Conservation (phyloP, 2,329 filamentous ascomycete genomes). For the Paramyrothecium sp. region DNA sequence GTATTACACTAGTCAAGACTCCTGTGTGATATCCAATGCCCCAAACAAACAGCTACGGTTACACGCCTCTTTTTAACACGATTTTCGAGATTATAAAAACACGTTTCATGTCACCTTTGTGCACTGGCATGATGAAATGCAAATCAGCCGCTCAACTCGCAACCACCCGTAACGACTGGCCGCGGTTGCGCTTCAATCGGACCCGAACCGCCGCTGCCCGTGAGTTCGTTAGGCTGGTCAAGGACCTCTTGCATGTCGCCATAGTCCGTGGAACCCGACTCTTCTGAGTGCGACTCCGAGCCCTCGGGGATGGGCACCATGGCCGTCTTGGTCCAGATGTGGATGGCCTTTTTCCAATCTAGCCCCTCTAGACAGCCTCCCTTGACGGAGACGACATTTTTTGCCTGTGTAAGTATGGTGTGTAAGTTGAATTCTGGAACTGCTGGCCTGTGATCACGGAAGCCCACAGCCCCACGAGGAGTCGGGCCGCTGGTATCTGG, state of each 20-base stretch:
- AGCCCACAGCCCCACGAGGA: too few relatives aligned
- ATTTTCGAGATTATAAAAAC: too few relatives aligned
- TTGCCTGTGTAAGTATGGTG: conserved; percentile 35
- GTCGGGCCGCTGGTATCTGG: too few relatives aligned
- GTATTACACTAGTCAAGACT: too few relatives aligned
- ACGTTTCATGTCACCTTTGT: too few relatives aligned
- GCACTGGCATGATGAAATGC: too few relatives aligned
- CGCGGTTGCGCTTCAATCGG: conserved; percentile 6
- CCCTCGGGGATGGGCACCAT: conserved; percentile 69
- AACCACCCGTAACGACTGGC: background rate
- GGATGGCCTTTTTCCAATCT: conserved; percentile 58
- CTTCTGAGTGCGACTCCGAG: conserved; percentile 54
- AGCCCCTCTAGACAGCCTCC: conserved; percentile 65
- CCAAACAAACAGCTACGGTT: too few relatives aligned
- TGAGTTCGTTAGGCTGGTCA: conserved; percentile 30
- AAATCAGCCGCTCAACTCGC: background rate
- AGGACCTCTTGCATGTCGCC: conserved; percentile 41
- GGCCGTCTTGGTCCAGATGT: conserved; percentile 67
- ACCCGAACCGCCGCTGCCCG: conserved; percentile 27
- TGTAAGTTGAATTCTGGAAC: too few relatives aligned
- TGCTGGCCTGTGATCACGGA: too few relatives aligned
- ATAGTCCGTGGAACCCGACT: conserved; percentile 44
- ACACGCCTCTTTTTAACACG: too few relatives aligned
- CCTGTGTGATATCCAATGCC: too few relatives aligned
- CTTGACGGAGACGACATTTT: conserved; percentile 64